phyloP scores from a whole-genome alignment of 768 basidiomycete genomes.

The Auricularia heimuer region DNA sequence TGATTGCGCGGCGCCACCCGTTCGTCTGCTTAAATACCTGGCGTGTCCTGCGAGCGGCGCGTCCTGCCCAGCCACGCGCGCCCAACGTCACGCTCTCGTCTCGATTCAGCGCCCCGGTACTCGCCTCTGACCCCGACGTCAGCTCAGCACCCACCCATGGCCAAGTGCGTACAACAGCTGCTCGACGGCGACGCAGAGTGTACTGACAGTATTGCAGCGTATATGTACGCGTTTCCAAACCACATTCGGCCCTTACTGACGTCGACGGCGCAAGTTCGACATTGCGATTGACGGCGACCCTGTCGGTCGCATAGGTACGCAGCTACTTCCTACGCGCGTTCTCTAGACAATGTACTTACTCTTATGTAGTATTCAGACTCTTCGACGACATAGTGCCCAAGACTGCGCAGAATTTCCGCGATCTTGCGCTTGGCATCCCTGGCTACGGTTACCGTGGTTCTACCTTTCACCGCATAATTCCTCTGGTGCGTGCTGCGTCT shows the following conservation, averaged over 20 bases:
- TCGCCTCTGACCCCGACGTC: background rate
- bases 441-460: constrained; percentile 26
- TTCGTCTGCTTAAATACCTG: background rate
- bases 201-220: background rate
- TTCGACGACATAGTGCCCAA: constrained; percentile 30
- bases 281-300: constrained; percentile 11
- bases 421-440: background rate
- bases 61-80: no score
- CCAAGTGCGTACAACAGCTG: background rate
- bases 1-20: background rate
- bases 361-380: constrained; percentile 21
- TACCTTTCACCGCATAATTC: constrained; percentile 30
- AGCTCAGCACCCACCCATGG: background rate
- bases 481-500: background rate
- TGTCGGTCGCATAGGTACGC: constrained; percentile 13
- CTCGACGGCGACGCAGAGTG: background rate
- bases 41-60: background rate
- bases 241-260: background rate
- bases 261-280: constrained; percentile 8
- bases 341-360: background rate
- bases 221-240: background rate
- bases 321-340: background rate
- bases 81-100: background rate
- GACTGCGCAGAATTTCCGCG: constrained; percentile 32
- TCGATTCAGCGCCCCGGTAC: background rate